Conservation (phyloP, 352 stramenopile genomes). For the Albugo candida region DNA sequence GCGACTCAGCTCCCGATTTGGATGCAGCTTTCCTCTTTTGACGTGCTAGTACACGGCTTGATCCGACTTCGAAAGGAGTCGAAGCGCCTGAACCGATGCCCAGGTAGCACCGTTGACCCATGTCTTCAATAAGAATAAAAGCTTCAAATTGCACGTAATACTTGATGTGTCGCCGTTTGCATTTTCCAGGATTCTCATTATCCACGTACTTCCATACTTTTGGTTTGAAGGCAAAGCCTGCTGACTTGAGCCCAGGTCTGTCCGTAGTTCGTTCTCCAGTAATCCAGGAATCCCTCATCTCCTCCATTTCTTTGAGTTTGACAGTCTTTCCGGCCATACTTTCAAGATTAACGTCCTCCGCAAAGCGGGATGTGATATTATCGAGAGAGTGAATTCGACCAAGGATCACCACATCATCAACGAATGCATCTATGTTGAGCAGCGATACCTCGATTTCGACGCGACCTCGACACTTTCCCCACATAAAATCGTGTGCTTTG, state of each 20-base stretch:
- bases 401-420: constrained; percentile 63
- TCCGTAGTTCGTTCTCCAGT: constrained; percentile 52
- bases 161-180: constrained; percentile 76
- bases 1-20: constrained; percentile 3
- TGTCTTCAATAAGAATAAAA: constrained; percentile 52
- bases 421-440: constrained; percentile 64
- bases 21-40: constrained; percentile 68
- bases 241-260: constrained; percentile 54
- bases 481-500: constrained; percentile 82
- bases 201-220: constrained; percentile 82
- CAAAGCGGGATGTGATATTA: constrained; percentile 71
- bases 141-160: constrained; percentile 81
- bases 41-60: constrained; percentile 52
- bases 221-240: constrained; percentile 75
- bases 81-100: constrained; percentile 76
- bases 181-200: constrained; percentile 77
- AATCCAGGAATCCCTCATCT: constrained; percentile 81
- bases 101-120: constrained; percentile 58
- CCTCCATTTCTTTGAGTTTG: constrained; percentile 57
- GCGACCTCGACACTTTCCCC: constrained; percentile 72
- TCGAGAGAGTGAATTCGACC: constrained; percentile 69
- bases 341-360: constrained; percentile 64
- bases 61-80: constrained; percentile 70
- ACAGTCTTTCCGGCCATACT: constrained; percentile 68
- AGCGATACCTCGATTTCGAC: constrained; percentile 67